phyloP scores from a whole-genome alignment of 768 basidiomycete genomes.

The Hygrocybe coccinea region DNA sequence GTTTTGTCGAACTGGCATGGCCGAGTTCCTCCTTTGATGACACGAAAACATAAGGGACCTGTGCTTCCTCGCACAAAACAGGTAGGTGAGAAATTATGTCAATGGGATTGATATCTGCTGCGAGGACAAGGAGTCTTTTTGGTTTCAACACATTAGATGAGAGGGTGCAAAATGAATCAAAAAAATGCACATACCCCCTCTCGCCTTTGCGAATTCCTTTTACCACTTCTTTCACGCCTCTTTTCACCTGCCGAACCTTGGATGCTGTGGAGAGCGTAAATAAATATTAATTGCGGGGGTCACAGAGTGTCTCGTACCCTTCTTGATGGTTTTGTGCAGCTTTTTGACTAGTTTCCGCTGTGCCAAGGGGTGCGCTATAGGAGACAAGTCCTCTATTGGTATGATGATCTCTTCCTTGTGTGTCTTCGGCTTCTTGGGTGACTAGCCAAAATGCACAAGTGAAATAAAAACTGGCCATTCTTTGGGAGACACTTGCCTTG shows the following conservation, averaged over 20 bases:
- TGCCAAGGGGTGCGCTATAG: conserved; percentile 91
- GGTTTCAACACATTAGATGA: not conserved
- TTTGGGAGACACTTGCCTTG: conserved; percentile 25
- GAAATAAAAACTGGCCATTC: conserved; percentile 7
- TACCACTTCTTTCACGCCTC: conserved; percentile 97
- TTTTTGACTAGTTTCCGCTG: conserved; percentile 92
- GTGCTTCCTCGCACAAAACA: conserved; percentile 87
- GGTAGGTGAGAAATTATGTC: conserved; percentile 98
- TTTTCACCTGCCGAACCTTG: conserved; percentile 90
- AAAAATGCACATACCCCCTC: conserved; percentile 64
- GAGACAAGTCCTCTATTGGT: conserved; percentile 77
- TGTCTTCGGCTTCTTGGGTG: conserved; percentile 59
- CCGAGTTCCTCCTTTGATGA: conserved; percentile 94
- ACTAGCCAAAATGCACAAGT: conserved; percentile 23
- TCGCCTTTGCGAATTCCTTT: conserved; percentile 97
- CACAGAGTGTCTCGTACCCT: conserved; percentile 45
- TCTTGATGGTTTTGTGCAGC: conserved; percentile 91
- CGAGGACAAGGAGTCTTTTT: conserved; percentile 78
- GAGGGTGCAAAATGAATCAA: not conserved
- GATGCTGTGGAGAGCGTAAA: conserved; percentile 55
- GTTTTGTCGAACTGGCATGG: conserved; percentile 91
- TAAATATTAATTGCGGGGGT: not conserved
- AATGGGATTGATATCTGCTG: conserved; percentile 95
- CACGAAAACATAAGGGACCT: conserved; percentile 86
- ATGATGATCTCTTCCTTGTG: conserved; percentile 64